Evolutionary conservation across 257 asterid genomes (phyloP).

Genomic region (Capsicum chinense): DNA sequence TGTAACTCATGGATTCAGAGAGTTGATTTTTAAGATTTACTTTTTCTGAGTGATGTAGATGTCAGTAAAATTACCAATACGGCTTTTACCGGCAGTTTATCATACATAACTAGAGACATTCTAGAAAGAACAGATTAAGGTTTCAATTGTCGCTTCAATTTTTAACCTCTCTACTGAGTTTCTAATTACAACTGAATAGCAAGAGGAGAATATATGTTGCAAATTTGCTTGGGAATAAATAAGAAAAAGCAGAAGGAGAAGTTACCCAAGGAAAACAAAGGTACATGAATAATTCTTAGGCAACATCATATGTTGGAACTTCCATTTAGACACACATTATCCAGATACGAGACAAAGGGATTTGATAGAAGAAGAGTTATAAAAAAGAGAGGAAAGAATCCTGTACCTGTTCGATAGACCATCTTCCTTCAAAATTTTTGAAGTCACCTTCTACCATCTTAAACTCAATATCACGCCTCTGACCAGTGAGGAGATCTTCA

Average conservation of each 20-base stretch:
- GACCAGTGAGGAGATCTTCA: slow-evolving; percentile 55
- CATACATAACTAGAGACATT: not conserved
- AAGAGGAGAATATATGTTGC: slow-evolving; percentile 10
- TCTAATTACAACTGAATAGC: slow-evolving; percentile 2
- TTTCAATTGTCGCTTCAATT: not conserved
- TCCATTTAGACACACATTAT: not conserved
- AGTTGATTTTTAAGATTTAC: slow-evolving; percentile 10
- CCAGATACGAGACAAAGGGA: not conserved
- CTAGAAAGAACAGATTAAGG: not conserved
- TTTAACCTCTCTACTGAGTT: not conserved
- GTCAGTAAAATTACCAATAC: not conserved
- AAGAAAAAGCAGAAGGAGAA: not conserved
- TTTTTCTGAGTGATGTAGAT: not conserved
- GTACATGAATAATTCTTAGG: not conserved
- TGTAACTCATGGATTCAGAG: slow-evolving; percentile 9
- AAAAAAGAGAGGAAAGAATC: not conserved
- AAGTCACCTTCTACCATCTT: slow-evolving; percentile 93
- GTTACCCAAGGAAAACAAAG: not conserved
- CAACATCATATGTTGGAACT: not conserved
- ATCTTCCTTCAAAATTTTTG: slow-evolving; percentile 71
- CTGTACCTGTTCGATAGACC: slow-evolving; percentile 83
- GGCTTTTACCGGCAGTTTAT: not conserved
- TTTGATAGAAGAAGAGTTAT: not conserved
- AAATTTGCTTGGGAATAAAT: not conserved
- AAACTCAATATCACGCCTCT: slow-evolving; percentile 80